Evolutionary conservation across 2,329 filamentous ascomycete genomes (phyloP).

Genomic region (Blastomyces silverae): DNA sequence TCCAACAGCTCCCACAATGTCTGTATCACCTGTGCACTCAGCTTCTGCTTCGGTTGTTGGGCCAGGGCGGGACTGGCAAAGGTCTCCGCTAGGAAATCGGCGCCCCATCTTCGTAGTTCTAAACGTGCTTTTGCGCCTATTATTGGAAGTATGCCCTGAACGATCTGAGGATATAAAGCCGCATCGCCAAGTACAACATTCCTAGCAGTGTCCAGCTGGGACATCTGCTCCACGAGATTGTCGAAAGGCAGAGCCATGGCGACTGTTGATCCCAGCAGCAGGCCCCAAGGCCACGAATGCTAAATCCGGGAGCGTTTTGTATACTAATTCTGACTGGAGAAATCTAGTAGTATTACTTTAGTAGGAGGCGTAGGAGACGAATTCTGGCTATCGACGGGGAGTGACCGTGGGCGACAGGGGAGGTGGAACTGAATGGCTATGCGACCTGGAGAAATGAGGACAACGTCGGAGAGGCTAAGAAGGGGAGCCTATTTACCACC

Average conservation of each 20-base stretch:
- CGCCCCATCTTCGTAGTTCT: constrained; percentile 88
- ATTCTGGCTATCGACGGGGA: neutral
- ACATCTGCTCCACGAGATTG: constrained; percentile 67
- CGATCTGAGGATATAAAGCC: constrained; percentile 82
- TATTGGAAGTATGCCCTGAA: constrained; percentile 88
- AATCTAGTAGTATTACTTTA: neutral
- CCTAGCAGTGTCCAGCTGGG: constrained; percentile 83
- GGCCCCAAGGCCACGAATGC: neutral
- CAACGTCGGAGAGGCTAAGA: neutral
- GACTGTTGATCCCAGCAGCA: neutral
- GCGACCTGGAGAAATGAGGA: neutral
- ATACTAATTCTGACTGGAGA: constrained; percentile 3
- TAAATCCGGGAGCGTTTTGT: neutral
- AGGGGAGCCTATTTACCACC: neutral
- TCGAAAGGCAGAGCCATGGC: constrained; percentile 31
- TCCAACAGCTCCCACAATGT: constrained; percentile 65
- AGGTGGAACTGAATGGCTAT: neutral
- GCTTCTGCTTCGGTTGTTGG: constrained; percentile 68
- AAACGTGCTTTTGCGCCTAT: constrained; percentile 67
- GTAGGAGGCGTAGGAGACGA: neutral
- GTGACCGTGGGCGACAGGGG: neutral
- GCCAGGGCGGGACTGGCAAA: constrained; percentile 86
- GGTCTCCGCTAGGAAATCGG: constrained; percentile 90
- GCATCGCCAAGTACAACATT: constrained; percentile 82
- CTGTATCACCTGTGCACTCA: constrained; percentile 70